Evolutionary conservation across 768 basidiomycete genomes (phyloP).

Genomic region (Coprinellus aureogranulatus): DNA sequence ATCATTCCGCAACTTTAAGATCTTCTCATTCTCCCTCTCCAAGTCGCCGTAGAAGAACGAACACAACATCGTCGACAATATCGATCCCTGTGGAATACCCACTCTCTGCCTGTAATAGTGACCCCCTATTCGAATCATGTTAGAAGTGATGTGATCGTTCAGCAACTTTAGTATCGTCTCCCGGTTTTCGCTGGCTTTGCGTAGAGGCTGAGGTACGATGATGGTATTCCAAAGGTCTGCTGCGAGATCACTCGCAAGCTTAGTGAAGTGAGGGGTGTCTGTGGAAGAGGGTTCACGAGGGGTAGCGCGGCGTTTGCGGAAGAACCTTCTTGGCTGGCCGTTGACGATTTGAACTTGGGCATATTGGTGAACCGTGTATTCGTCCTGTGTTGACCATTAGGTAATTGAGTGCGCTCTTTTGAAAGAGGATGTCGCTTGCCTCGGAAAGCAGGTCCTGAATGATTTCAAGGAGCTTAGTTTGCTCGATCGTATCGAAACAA

Average conservation of each 20-base stretch:
- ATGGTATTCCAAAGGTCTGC: slow-evolving; percentile 67
- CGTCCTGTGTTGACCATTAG: slow-evolving; percentile 47
- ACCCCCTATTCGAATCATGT: slow-evolving; percentile 88
- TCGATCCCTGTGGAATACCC: slow-evolving; percentile 96
- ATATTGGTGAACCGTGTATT: slow-evolving; percentile 69
- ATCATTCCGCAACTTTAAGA: slow-evolving; percentile 53
- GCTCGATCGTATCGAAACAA: slow-evolving; percentile 95
- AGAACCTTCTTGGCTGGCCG: background rate
- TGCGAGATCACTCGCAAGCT: slow-evolving; percentile 68
- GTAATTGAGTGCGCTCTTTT: background rate
- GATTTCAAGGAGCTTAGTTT: slow-evolving; percentile 78
- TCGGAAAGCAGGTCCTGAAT: slow-evolving; percentile 70
- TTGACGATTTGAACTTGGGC: slow-evolving; percentile 35
- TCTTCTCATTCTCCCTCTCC: slow-evolving; percentile 46
- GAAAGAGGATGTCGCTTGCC: slow-evolving; percentile 33
- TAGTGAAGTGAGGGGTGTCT: background rate
- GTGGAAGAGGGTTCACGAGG: background rate
- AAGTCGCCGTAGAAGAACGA: slow-evolving; percentile 94
- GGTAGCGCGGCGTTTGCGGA: no score
- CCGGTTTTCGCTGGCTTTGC: slow-evolving; percentile 26
- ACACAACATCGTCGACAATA: slow-evolving; percentile 92
- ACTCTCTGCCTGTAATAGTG: slow-evolving; percentile 83
- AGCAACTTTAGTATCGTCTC: slow-evolving; percentile 69
- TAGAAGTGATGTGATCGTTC: slow-evolving; percentile 86
- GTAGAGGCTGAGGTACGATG: slow-evolving; percentile 75